These are phyloP conservation scores for Neurospora sp. DNA, from an alignment of 495 filamentous ascomycete genomes.

Conservation along the genomic window DNA sequence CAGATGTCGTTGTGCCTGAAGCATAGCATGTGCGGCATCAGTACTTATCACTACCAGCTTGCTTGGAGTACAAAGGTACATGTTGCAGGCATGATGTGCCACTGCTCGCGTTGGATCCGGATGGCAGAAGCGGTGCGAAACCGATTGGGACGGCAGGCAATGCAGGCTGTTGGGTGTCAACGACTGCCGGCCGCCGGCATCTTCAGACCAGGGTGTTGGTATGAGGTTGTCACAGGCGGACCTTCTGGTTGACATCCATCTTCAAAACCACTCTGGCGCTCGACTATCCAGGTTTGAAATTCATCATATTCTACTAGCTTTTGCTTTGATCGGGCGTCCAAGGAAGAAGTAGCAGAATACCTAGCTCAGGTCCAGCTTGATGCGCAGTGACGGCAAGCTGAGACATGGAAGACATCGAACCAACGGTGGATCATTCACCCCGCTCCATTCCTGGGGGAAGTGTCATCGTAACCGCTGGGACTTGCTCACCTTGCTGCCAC, in stretches of 20 bases:
- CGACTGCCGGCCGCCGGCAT: neutral
- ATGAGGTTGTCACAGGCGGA: too few relatives aligned
- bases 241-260: too few relatives aligned
- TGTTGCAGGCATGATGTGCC: neutral
- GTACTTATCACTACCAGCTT: neutral
- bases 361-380: too few relatives aligned
- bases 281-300: too few relatives aligned
- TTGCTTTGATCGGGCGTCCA: too few relatives aligned
- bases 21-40: neutral
- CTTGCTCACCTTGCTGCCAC: neutral
- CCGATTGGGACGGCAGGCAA: neutral
- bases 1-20: neutral
- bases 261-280: too few relatives aligned
- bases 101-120: neutral
- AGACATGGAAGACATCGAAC: neutral
- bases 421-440: neutral
- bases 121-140: neutral
- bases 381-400: neutral
- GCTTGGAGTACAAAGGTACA: neutral
- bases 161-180: neutral
- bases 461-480: neutral
- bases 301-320: too few relatives aligned
- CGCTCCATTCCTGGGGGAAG: neutral
- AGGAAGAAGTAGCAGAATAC: too few relatives aligned
- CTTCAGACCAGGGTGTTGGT: neutral